phyloP scores from a whole-genome alignment of 2,329 filamentous ascomycete genomes.

The Alternaria metachromatica region DNA sequence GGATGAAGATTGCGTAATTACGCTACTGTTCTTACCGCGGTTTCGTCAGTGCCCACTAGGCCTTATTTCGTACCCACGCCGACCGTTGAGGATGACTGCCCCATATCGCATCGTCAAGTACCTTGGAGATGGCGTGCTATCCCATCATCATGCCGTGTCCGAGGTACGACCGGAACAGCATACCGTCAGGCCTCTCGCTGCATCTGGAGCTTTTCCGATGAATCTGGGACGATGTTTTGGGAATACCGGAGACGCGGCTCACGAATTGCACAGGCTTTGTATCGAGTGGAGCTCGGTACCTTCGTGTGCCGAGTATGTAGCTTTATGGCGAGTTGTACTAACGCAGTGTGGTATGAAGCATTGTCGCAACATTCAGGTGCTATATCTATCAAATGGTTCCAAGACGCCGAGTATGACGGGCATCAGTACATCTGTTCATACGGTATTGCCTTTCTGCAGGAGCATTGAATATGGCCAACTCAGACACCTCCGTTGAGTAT shows the following conservation, averaged over 20 bases:
- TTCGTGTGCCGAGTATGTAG: not conserved
- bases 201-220: not conserved
- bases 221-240: not conserved
- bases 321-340: not conserved
- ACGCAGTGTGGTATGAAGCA: not conserved
- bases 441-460: not conserved
- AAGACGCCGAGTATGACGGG: too few relatives aligned
- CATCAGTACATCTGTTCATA: not conserved
- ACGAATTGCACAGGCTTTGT: not conserved
- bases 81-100: not conserved
- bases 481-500: slow-evolving; percentile 25
- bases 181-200: not conserved
- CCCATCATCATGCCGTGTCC: slow-evolving; percentile 17
- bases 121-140: slow-evolving; percentile 36
- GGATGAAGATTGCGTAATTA: not conserved
- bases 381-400: not conserved
- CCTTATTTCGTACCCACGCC: not conserved
- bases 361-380: not conserved
- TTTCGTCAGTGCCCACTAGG: not conserved
- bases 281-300: not conserved
- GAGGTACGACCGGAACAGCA: not conserved
- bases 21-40: not conserved
- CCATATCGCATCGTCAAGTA: slow-evolving; percentile 19
- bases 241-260: not conserved
- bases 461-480: slow-evolving; percentile 20